These are phyloP conservation scores for Coccomyxa sp. DNA, from an alignment of 139 green algal genomes.

Conservation along the genomic window DNA sequence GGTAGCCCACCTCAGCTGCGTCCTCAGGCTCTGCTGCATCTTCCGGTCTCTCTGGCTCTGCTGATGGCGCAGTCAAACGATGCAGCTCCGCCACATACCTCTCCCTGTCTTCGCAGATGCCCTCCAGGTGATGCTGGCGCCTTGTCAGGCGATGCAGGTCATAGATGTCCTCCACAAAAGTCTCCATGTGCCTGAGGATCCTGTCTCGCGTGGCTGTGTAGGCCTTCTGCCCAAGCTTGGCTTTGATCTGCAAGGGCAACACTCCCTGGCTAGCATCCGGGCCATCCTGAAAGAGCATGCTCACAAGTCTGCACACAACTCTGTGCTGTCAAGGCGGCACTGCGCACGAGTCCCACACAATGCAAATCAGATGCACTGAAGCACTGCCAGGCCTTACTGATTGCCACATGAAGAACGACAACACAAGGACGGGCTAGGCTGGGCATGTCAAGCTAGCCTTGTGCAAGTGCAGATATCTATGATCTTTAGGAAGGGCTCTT, in stretches of 20 bases:
- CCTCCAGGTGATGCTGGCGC: not conserved
- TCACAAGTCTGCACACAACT: too few relatives aligned
- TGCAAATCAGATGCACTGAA: too few relatives aligned
- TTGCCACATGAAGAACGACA: not conserved
- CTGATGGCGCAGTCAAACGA: too few relatives aligned
- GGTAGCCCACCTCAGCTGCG: too few relatives aligned
- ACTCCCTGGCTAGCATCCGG: too few relatives aligned
- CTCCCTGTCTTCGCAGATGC: not conserved
- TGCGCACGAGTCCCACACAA: too few relatives aligned
- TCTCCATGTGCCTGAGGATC: not conserved
- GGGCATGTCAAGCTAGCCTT: not conserved
- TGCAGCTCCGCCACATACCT: not conserved
- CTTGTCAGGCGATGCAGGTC: not conserved
- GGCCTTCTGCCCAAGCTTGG: not conserved
- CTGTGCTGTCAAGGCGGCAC: too few relatives aligned
- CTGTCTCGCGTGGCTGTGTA: not conserved
- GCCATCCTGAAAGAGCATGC: too few relatives aligned
- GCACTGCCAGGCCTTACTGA: too few relatives aligned
- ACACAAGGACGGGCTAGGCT: too few relatives aligned
- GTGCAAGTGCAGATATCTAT: not conserved
- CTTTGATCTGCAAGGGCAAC: not conserved
- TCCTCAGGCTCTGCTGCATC: too few relatives aligned
- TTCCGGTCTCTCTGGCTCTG: too few relatives aligned
- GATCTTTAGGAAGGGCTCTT: not conserved
- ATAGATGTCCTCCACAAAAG: conserved; percentile 1